Evolutionary conservation across 139 green algal species (phyloP).

Genomic region (Diplosphaera chodatii): DNA sequence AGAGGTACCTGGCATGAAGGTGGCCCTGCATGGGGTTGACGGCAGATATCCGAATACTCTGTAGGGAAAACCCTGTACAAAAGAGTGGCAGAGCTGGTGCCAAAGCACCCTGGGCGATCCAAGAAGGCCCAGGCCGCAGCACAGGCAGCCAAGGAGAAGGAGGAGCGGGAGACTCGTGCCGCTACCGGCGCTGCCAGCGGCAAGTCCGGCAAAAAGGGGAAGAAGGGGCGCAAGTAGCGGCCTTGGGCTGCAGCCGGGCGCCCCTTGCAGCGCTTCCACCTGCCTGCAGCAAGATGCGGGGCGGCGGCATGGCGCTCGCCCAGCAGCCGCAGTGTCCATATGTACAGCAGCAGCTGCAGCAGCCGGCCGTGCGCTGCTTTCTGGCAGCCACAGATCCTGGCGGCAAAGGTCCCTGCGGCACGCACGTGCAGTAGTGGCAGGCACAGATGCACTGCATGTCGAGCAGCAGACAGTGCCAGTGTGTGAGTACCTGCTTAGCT

Average conservation of each 20-base stretch:
- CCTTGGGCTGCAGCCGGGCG: too few relatives aligned
- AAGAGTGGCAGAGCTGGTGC: slow-evolving; percentile 32
- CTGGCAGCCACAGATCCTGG: too few relatives aligned
- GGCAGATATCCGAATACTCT: neutral
- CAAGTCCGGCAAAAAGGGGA: slow-evolving; percentile 27
- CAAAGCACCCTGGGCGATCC: slow-evolving; percentile 30
- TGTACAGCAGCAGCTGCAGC: too few relatives aligned
- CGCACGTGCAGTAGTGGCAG: neutral
- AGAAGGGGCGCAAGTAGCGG: slow-evolving; percentile 25
- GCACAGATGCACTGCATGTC: too few relatives aligned
- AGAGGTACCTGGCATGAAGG: too few relatives aligned
- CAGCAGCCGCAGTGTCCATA: too few relatives aligned
- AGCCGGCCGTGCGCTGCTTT: neutral
- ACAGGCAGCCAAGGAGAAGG: slow-evolving; percentile 12
- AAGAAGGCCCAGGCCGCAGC: slow-evolving; percentile 17
- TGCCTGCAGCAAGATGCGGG: too few relatives aligned
- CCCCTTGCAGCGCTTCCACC: too few relatives aligned
- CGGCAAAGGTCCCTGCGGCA: too few relatives aligned
- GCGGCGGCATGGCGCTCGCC: too few relatives aligned
- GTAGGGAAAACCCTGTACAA: slow-evolving; percentile 29
- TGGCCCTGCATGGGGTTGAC: too few relatives aligned
- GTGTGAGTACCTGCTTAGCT: neutral
- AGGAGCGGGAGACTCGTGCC: neutral
- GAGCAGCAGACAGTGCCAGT: neutral
- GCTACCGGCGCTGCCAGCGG: neutral